Evolutionary conservation across 495 filamentous ascomycete genomes (phyloP).

Genomic region (Hypoxylon rickii): DNA sequence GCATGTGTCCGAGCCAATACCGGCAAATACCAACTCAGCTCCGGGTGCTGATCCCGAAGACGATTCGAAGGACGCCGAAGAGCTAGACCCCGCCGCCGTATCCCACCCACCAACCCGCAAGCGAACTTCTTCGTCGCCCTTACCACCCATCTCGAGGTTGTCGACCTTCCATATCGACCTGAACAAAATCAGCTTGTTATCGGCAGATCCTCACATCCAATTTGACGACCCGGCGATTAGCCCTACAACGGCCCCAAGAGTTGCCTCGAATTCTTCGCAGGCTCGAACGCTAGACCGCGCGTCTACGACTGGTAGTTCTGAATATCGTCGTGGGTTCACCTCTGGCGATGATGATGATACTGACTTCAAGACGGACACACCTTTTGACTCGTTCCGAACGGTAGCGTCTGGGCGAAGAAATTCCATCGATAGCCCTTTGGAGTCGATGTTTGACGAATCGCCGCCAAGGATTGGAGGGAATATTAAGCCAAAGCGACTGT

Average conservation of each 20-base stretch:
- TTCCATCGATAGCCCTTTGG: conserved; percentile 65
- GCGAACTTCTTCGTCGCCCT: conserved; percentile 58
- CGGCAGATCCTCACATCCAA: conserved; percentile 29
- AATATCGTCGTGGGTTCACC: conserved; percentile 73
- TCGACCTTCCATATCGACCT: conserved; percentile 63
- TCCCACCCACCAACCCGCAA: conserved; percentile 42
- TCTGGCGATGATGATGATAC: conserved; percentile 85
- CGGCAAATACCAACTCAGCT: conserved; percentile 18
- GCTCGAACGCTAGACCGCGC: conserved; percentile 68
- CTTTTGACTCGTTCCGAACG: conserved; percentile 90
- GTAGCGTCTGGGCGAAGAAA: conserved; percentile 65
- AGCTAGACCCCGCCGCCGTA: conserved; percentile 29
- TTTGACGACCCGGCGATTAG: conserved; percentile 20
- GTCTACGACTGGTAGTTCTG: conserved; percentile 82
- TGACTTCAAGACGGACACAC: conserved; percentile 84
- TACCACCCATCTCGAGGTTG: conserved; percentile 59
- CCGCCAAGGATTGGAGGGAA: conserved; percentile 58
- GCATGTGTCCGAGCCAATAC: conserved; percentile 50
- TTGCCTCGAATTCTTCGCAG: conserved; percentile 41
- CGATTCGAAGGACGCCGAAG: conserved; percentile 27
- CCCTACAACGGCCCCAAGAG: conserved; percentile 35
- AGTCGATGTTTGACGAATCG: conserved; percentile 85
- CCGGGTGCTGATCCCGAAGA: conserved; percentile 7
- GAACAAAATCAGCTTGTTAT: conserved; percentile 49
- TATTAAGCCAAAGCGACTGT: conserved; percentile 60